Base-by-base conservation (phyloP, 768 basidiomycete species). In the Rubroboletus pulcherrimus region DNA sequence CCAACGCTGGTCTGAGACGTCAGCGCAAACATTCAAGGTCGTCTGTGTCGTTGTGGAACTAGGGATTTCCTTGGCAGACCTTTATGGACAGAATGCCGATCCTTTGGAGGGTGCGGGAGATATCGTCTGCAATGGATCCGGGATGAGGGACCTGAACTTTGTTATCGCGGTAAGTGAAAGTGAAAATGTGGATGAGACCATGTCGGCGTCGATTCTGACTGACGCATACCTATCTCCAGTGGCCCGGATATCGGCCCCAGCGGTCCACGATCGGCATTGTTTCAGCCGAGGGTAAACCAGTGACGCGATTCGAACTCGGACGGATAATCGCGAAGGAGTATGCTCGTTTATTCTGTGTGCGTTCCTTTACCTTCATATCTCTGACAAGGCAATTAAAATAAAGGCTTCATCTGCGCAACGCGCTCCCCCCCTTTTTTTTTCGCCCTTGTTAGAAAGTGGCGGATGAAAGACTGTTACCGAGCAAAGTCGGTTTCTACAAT, bases 261-360 rank as follows among this genome's bases (percentile, higher is more conserved):
- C 30, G 4, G 14, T 40, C 5, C 19, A 26, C 8, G 40, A 40
- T 62, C 44, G 1, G 5, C 7, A 30, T 33, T 19, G 7, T 3
- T 4, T 11, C 15, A 29, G 0, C 2, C 15, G 8, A 45, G 17
- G 56, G 46, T 5, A 33, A 49, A 11, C 43, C 26, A 1, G 5
- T 52, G 19, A 58, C 41, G 21, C 61, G 61, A 24, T 41, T 42
- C 10, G 38, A 52, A 1, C 49, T 63, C n/a, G 61, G 3, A 29
- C 6, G 17, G 4, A 11, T 34, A 37, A 37, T 62, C 8, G 9
- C 37, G 12, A 4, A 7, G 2, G 43, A 34, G 5, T 54, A 63
- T 26, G 38, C 21, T 0, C 1, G 3, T 2, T 41, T 45, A 17
- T 55, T 59, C 29, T 14, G 0, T 12, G 58, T 59, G 12, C 34